phyloP scores from a whole-genome alignment of 169 alveolate species.

The Cyclospora cayetanensis region DNA sequence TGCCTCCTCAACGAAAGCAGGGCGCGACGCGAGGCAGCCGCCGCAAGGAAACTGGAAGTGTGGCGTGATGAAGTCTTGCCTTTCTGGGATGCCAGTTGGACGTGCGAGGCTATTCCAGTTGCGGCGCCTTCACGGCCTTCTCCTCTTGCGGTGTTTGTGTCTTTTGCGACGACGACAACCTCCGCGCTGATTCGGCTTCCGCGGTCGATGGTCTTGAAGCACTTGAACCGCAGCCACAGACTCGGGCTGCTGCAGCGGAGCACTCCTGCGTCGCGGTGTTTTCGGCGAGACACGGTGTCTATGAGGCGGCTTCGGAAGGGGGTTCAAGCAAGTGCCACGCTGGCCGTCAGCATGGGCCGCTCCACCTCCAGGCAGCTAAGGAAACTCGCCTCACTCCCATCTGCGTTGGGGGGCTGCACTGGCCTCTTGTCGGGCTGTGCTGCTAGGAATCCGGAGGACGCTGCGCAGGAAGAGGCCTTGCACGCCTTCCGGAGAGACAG shows the following conservation, averaged over 20 bases:
- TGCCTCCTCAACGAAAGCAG: constrained; percentile 1
- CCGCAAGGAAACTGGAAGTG: constrained; percentile 1
- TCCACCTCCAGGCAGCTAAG: neutral
- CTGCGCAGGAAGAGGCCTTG: neutral
- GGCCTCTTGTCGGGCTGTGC: neutral
- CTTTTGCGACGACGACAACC: constrained; percentile 4
- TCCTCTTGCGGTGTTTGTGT: constrained; percentile 10
- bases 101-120: constrained; percentile 41
- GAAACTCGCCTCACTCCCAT: constrained; percentile 4
- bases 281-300: neutral
- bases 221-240: constrained; percentile 21
- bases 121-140: constrained; percentile 1
- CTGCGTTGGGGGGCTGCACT: constrained; percentile 18
- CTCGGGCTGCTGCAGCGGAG: neutral
- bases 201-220: constrained; percentile 1
- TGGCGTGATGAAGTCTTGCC: constrained; percentile 60
- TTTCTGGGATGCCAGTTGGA: constrained; percentile 57
- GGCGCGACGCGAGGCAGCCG: constrained; percentile 9
- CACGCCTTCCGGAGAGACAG: neutral
- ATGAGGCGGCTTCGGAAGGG: neutral
- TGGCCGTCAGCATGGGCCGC: neutral
- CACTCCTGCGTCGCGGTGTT: neutral
- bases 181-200: constrained; percentile 1
- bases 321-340: neutral
- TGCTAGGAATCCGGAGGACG: neutral